These are phyloP conservation scores for Paramecium tetraurelia DNA, from an alignment of 73 alveolate genomes.

Conservation along the genomic window DNA sequence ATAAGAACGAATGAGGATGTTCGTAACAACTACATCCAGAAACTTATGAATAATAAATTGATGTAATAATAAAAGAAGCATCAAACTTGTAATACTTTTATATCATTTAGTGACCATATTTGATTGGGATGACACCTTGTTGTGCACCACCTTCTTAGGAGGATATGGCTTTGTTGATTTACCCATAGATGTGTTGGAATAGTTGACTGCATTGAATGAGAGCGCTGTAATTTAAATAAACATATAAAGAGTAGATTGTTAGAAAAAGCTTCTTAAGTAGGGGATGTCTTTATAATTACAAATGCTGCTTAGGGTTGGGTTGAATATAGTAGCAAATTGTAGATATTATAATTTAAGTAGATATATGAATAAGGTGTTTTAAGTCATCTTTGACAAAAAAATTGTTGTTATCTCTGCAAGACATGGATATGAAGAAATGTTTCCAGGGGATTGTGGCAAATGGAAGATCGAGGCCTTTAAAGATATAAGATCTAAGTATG, in stretches of 20 bases:
- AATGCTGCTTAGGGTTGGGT: conserved; percentile 99
- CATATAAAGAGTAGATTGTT: conserved; percentile 44
- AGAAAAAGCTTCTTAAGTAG: conserved; percentile 62
- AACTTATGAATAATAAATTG: neutral
- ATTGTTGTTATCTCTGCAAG: conserved; percentile 88
- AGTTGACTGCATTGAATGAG: conserved; percentile 53
- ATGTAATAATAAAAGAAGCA: conserved; percentile 48
- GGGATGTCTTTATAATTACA: conserved; percentile 92
- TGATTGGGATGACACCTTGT: conserved; percentile 99
- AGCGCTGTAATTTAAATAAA: conserved; percentile 44
- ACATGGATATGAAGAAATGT: conserved; percentile 88
- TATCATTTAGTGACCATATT: conserved; percentile 78
- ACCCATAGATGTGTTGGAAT: conserved; percentile 34
- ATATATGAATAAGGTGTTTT: conserved; percentile 44
- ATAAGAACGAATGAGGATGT: conserved; percentile 25
- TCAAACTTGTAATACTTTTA: conserved; percentile 19
- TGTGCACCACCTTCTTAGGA: conserved; percentile 90
- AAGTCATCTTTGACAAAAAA: conserved; percentile 54
- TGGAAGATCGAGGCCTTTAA: conserved; percentile 96
- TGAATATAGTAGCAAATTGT: conserved; percentile 71
- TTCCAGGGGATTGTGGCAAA: conserved; percentile 88
- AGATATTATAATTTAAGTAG: neutral
- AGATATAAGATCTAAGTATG: conserved; percentile 79
- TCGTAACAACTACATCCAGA: conserved; percentile 21
- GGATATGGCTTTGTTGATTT: conserved; percentile 54